Evolutionary conservation across 257 asterid species (phyloP).

Genomic region (Knoxia roxburghii): DNA sequence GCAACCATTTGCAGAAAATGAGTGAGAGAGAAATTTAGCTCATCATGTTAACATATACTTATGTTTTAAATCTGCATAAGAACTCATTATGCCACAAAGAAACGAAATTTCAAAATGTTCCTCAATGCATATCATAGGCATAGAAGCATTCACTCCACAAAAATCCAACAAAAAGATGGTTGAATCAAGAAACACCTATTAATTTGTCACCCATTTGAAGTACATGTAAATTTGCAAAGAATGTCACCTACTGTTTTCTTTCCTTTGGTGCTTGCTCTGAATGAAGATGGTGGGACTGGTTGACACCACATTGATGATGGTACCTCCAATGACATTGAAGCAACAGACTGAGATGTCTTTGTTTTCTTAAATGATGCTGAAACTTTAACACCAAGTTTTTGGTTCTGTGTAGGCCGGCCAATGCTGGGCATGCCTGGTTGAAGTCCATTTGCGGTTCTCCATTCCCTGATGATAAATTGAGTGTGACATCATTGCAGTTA

Average conservation of each 20-base stretch:
- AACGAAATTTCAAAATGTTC: neutral
- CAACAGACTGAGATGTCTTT: conserved; percentile 12
- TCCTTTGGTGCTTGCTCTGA: conserved; percentile 41
- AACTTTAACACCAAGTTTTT: conserved; percentile 14
- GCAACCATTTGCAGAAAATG: neutral
- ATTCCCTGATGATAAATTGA: conserved; percentile 17
- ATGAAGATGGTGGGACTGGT: conserved; percentile 44
- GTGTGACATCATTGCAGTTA: neutral
- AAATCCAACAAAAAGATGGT: neutral
- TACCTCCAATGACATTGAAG: conserved; percentile 9
- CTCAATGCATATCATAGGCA: neutral
- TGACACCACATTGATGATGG: conserved; percentile 16
- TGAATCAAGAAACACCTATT: conserved; percentile 3
- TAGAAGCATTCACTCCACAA: neutral
- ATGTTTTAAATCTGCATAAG: neutral
- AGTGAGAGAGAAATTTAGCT: neutral
- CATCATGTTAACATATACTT: neutral
- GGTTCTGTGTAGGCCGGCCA: conserved; percentile 13
- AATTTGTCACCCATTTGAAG: neutral
- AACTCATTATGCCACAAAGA: neutral
- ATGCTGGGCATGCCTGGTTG: conserved; percentile 13
- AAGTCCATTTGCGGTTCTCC: conserved; percentile 20
- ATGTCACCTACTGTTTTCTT: conserved; percentile 43
- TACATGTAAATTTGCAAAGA: conserved; percentile 4
- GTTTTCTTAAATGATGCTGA: conserved; percentile 19